Percentiles rank a stretch among this genome's conserved stretches.
Conservation (phyloP, 169 alveolate genomes). For the Sarcocystis neurona region DNA sequence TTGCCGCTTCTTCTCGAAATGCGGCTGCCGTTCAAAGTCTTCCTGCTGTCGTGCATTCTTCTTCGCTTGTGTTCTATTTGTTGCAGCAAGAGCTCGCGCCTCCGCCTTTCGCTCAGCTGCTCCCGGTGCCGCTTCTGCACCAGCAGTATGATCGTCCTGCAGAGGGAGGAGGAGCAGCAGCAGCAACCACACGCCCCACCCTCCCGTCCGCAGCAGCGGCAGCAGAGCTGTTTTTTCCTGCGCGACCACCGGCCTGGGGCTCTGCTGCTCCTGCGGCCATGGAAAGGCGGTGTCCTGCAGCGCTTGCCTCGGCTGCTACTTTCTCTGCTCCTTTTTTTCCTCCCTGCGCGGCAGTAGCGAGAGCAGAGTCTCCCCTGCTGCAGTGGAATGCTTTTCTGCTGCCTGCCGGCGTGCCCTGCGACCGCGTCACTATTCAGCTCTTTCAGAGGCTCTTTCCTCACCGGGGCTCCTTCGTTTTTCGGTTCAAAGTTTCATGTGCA, state of each 20-base stretch:
- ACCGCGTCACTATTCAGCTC: neutral
- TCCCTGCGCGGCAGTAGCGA: too few relatives aligned
- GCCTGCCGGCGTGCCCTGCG: constrained; percentile 14
- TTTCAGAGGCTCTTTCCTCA: neutral
- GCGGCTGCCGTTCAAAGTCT: too few relatives aligned
- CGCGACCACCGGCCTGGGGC: too few relatives aligned
- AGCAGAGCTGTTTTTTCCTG: too few relatives aligned
- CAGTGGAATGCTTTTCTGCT: constrained; percentile 31
- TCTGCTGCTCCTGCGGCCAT: too few relatives aligned
- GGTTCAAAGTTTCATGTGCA: neutral
- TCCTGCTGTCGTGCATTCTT: too few relatives aligned
- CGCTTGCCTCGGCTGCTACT: neutral
- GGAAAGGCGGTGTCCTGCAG: too few relatives aligned
- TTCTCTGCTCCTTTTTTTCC: neutral
- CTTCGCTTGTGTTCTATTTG: neutral
- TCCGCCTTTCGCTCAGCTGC: constrained; percentile 9
- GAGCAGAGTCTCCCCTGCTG: too few relatives aligned
- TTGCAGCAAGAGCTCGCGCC: constrained; percentile 4
- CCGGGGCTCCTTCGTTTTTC: neutral
- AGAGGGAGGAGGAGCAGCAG: too few relatives aligned
- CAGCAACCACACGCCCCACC: too few relatives aligned
- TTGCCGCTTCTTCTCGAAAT: too few relatives aligned
- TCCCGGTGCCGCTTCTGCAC: neutral
- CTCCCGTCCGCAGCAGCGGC: too few relatives aligned
- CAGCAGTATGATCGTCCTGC: neutral